Base-by-base conservation (phyloP, 2,329 filamentous ascomycete species). In the Daldinia sp. region DNA sequence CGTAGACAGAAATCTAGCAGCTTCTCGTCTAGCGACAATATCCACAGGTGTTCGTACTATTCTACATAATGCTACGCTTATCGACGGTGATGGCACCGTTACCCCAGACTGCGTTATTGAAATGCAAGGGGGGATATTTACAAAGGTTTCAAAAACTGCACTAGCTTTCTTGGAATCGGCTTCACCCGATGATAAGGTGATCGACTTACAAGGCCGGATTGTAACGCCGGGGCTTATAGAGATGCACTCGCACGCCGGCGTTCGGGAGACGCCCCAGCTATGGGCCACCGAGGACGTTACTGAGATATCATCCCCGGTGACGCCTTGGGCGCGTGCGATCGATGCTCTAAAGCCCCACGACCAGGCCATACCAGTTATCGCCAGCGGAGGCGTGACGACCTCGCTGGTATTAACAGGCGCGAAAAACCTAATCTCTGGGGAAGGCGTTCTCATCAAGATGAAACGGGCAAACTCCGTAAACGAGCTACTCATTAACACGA, bases 21-120 rank as follows among this genome's bases (percentile, higher is more conserved):
- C 59, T 39, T 66, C 61, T 48, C 70, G 70, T 51, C 60, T 72
- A 13, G 56, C 59, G 18, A 18, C 60, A 44, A 13, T 18, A 26
- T 57, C 60, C 13, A 13, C n/a, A 7, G 57, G 70, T 4, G 10
- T 26, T 30, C 68, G 70, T 15, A 72, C 53, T 6, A 64, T 77
- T 5, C 50, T 76, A 15, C 66, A 70, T 20, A 76, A 77, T 68
- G 74, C 69, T 9, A 77, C 75, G 26, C 70, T 77, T 23, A 69
- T 76, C 41, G 67, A 77, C 39, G 75, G 75, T 6, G 74, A 75
- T 46, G 63, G 63, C 37, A 68, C 68, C 12, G 56, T 72, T 15
- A 59, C 64, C n/a, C 62, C 57, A 13, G 63, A 72, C 5, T 72
- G 73, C n/a, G 68, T 69, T 26, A 72, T 77, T 41, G 61, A 72